Evolutionary conservation across 306 rosid species (phyloP), one percentile per base, ranked within the genome.

Genomic region (Cicer pinnatifidum): DNA sequence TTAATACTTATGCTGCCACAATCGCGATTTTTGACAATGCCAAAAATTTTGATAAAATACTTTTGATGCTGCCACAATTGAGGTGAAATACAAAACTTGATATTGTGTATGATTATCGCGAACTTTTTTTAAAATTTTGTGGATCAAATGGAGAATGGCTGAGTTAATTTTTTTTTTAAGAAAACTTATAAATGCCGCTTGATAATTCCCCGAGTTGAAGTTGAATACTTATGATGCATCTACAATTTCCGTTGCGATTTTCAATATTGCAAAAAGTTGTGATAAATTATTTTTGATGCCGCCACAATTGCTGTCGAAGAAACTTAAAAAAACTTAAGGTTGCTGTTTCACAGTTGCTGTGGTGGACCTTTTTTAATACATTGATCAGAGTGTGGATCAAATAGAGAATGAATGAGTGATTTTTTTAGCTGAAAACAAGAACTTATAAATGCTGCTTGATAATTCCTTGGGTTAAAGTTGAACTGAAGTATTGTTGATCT

Each of bases 401-500:
- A 5, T 62, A 28, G 41, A 8, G 48, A 28, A 28, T 28, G 35
- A 28, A 28, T 28, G 4, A 28, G 35, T 28, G 35, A 28, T 28
- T 28, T 28, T 28, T 28, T 28, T 28, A 28, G 35, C 35, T 28
- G 35, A 28, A 28, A 28, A 28, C 35, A 28, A 28, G 5, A 56
- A 16, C 13, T 60, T 35, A 52, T 51, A 43, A 41, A 65, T 50
- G 48, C 62, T 0, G n/a, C 41, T 23, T 40, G 53, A 69, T 28
- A 13, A 10, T 65, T 60, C 37, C 41, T 4, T 1, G 20, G 62
- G 12, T 53, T 46, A 9, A 73, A 57, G 64, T 56, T 73, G 48
- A 72, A 60, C 41, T 68, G 71, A 52, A 68, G 77, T 77, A n/a
- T 53, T 23, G 16, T 33, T 59, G 46, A 23, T 62, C 52, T 13